phyloP scores from a whole-genome alignment of 768 basidiomycete genomes.

The Termitomyces sp. region DNA sequence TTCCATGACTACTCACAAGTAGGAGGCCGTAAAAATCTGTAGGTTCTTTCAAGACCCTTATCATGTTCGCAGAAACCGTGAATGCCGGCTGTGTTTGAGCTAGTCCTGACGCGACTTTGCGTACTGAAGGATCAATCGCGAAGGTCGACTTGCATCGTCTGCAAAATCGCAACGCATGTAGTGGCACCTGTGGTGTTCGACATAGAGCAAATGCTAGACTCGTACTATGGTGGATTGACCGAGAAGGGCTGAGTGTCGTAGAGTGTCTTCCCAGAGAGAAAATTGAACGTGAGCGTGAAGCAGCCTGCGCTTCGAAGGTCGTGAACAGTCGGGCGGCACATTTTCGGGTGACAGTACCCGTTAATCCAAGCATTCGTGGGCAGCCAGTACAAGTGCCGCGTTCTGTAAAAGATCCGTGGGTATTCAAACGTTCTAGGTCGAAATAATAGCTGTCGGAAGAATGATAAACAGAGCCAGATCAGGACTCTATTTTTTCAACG shows the following conservation, averaged over 20 bases:
- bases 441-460: background rate
- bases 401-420: background rate
- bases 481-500: background rate
- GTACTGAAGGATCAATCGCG: conserved; percentile 28
- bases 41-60: conserved; percentile 54
- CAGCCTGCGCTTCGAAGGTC: background rate
- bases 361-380: conserved; percentile 1
- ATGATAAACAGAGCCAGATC: background rate
- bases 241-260: background rate
- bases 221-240: background rate
- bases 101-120: conserved; percentile 30
- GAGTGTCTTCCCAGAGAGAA: background rate
- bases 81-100: conserved; percentile 43
- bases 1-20: conserved; percentile 31
- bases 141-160: conserved; percentile 20
- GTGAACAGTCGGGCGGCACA: conserved; percentile 3
- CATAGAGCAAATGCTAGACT: background rate
- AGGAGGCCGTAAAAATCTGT: conserved; percentile 49
- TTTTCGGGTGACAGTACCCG: conserved; percentile 5
- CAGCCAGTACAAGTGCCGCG: background rate
- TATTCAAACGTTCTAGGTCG: too few relatives aligned
- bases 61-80: conserved; percentile 34
- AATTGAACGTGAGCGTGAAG: background rate
- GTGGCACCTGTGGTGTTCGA: background rate
- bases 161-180: background rate